A percentile compares a stretch with the other conserved stretches of the same genome.
Evolutionary conservation across 495 filamentous ascomycete species (phyloP).

Genomic region (Lepraria neglecta): DNA sequence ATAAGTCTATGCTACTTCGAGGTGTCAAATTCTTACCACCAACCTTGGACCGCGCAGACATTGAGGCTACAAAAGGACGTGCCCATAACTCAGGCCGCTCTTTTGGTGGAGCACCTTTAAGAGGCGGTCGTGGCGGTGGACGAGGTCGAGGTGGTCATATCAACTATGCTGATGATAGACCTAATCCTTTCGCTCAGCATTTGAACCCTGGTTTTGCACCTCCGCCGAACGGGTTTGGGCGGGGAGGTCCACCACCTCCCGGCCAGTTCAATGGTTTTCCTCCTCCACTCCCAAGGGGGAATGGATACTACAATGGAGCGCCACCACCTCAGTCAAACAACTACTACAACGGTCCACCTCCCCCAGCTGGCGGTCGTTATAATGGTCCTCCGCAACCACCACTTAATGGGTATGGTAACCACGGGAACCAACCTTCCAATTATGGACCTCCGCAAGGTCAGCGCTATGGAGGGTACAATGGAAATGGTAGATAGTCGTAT

Average conservation of each 20-base stretch:
- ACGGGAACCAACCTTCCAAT: background rate
- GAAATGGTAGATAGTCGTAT: background rate
- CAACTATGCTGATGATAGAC: slow-evolving; percentile 41
- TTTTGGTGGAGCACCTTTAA: slow-evolving; percentile 57
- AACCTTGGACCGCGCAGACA: slow-evolving; percentile 65
- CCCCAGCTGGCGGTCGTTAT: slow-evolving; percentile 10
- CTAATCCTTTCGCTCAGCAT: slow-evolving; percentile 51
- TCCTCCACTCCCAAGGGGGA: slow-evolving; percentile 7
- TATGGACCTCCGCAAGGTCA: slow-evolving; percentile 11
- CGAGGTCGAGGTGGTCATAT: slow-evolving; percentile 49
- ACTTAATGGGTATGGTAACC: background rate
- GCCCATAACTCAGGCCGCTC: slow-evolving; percentile 53
- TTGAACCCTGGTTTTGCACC: slow-evolving; percentile 47
- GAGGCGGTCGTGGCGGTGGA: slow-evolving; percentile 37
- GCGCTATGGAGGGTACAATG: slow-evolving; percentile 10
- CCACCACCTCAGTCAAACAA: slow-evolving; percentile 16
- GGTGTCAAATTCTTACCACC: slow-evolving; percentile 67
- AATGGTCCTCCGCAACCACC: slow-evolving; percentile 21
- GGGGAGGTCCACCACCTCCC: slow-evolving; percentile 23
- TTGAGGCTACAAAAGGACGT: slow-evolving; percentile 58
- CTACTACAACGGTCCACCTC: slow-evolving; percentile 19
- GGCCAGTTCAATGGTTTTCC: slow-evolving; percentile 13
- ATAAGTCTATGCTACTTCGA: slow-evolving; percentile 91
- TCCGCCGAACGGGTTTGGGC: slow-evolving; percentile 24
- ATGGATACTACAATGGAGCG: slow-evolving; percentile 12